Percentiles rank a stretch among this genome's conserved stretches.
Conservation (phyloP, 345 rosid genomes). For the Citrus inodora region DNA sequence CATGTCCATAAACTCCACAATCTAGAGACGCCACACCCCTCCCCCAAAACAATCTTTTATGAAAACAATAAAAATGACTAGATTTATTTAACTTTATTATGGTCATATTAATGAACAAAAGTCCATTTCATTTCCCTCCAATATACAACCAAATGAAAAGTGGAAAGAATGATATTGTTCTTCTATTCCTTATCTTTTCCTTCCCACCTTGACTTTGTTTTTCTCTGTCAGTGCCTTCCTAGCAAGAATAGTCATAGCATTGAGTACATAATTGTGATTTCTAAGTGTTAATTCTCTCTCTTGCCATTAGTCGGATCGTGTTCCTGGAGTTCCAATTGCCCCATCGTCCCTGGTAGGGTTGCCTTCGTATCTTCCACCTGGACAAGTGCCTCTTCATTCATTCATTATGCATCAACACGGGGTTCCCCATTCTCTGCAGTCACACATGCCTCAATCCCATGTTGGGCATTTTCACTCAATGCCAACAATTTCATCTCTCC, state of each 20-base stretch:
- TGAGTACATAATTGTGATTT: background rate
- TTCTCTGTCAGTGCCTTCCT: background rate
- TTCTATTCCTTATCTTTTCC: background rate
- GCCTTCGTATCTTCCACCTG: slow-evolving; percentile 68
- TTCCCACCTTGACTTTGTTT: background rate
- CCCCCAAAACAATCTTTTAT: background rate
- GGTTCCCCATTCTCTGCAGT: slow-evolving; percentile 55
- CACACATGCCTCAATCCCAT: slow-evolving; percentile 60
- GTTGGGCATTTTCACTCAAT: slow-evolving; percentile 52
- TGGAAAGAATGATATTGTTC: background rate
- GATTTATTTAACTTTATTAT: too few species aligned
- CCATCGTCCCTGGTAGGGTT: slow-evolving; percentile 63
- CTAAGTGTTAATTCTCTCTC: slow-evolving; percentile 1
- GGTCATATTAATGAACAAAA: background rate
- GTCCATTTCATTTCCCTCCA: background rate
- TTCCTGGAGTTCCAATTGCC: slow-evolving; percentile 47
- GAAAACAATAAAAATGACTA: background rate
- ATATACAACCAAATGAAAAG: background rate
- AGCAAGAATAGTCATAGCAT: background rate
- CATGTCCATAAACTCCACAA: background rate
- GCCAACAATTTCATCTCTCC: slow-evolving; percentile 42
- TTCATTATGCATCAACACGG: slow-evolving; percentile 76
- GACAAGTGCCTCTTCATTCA: slow-evolving; percentile 74
- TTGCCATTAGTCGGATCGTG: slow-evolving; percentile 38
- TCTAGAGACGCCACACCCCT: too few species aligned